Evolutionary conservation across 2,329 filamentous ascomycete genomes (phyloP), one percentile per base, ranked within the genome.

Genomic region (Scedosporium apiospermum): DNA sequence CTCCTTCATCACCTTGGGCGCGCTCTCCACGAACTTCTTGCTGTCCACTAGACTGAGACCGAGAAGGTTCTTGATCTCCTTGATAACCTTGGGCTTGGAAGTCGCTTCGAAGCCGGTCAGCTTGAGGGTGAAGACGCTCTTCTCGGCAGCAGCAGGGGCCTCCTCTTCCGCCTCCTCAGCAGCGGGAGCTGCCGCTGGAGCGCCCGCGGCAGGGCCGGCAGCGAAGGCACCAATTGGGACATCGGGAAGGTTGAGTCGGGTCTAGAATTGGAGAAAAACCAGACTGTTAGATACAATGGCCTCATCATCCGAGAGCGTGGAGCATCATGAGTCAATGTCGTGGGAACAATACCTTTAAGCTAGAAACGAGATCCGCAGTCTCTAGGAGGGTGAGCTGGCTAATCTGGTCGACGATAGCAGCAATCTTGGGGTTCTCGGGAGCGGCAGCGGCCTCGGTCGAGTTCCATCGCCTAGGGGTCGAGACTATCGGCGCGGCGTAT

Each of bases 11-110:
- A 91, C 81, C 88, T 99, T 99, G 67, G 95, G 95, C 69, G 90
- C 93, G 73, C 90, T 91, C 84, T 99, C 95, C 68, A 99, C 95
- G 72, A 99, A 99, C 83, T 99, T 99, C 89, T 99, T 99, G 80
- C 91, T 96, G 78, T 99, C 95, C 69, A 99, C 96, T 80, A 99
- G 84, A 75, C 90, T 96, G 73, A 99, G 79, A 53, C 95, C 95
- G 65, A 99, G 82, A 86, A 99, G 83, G 72, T 86, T 88, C 87
- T 99, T 99, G 81, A 99, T 85, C 82, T 99, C 95, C 86, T 99
- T 99, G 84, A 99, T 99, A 71, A 99, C 82, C 89, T 99, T 99
- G 71, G 96, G 92, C 83, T 99, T 99, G 67, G 93, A 81, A 60
- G 79, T 83, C 30, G 92, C 83, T 61, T 99, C 96, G 75, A 98